Base-by-base conservation (phyloP, 306 rosid genomes). In the Gastrolobium villosum region DNA sequence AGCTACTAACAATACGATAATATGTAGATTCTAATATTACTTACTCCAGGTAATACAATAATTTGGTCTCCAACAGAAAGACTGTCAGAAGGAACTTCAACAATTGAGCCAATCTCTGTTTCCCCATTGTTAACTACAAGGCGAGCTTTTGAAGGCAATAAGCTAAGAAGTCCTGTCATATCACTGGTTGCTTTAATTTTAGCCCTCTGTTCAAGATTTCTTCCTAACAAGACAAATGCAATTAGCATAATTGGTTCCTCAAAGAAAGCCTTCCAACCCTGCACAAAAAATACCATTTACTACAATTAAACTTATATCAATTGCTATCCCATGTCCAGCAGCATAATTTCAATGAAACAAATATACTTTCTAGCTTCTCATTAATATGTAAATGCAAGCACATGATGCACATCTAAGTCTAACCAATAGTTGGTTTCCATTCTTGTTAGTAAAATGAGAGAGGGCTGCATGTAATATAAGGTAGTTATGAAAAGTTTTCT, bases 261-360 rank as follows among this genome's bases (percentile, higher is more conserved):
- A 81, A 94, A 94, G 90, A 94, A 94, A 8, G 97, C 89, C 90
- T 89, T 92, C 99, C 99, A 94, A 31, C 99, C 99, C 99, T 94
- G 93, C 87, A 82, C 41, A 56, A 61, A 82, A 53, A 88, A 69
- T 28, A 43, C 37, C 70, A 79, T 55, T 82, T 52, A 72, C 60
- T 45, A 85, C 20, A 71, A 52, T 50, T 30, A 69, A 66, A 52
- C 79, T 82, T 45, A 65, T 20, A 70, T 71, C 30, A 36, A 48
- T 6, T 68, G 39, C 15, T 34, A 76, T 71, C 4, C 41, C 73
- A 77, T 39, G 67, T 54, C 79, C 60, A 78, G 50, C 60, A 45
- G 20, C 78, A 67, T 54, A 59, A 77, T 80, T 72, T 77, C 14
- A 80, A 48, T 56, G 10, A 40, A 69, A 69, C 70, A 73, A 39